Evolutionary conservation across 2,329 filamentous ascomycete genomes (phyloP).

Genomic region (Calonectria leucothoes): DNA sequence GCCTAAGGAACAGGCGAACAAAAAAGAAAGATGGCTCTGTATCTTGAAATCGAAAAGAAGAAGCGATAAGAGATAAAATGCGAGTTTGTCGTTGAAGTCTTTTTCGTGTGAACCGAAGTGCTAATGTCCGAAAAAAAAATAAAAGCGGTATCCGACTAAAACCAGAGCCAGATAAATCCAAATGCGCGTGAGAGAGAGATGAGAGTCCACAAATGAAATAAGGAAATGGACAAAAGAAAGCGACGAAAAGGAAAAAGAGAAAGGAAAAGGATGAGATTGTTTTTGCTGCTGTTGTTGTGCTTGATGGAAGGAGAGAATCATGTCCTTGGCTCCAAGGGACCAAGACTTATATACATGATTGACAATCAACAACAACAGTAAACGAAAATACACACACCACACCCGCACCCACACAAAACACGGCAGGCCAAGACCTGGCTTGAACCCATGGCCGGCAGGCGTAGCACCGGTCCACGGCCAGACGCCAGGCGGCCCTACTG

Average conservation of each 20-base stretch:
- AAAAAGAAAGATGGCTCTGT: conserved; percentile 20
- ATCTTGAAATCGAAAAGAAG: not conserved
- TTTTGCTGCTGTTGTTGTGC: conserved; percentile 34
- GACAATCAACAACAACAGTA: conserved; percentile 25
- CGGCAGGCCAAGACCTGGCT: not conserved
- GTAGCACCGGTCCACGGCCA: conserved; percentile 6
- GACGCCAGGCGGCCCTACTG: conserved; percentile 1
- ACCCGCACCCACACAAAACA: not conserved
- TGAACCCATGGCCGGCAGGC: not conserved
- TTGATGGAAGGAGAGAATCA: conserved; percentile 33
- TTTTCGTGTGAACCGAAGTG: not conserved
- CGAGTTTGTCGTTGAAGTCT: conserved; percentile 18
- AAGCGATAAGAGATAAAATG: not conserved
- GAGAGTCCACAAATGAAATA: conserved; percentile 20
- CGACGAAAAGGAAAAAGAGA: conserved; percentile 38
- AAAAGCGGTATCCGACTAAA: conserved; percentile 39
- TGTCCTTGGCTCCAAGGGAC: conserved; percentile 16
- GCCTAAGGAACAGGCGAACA: conserved; percentile 33
- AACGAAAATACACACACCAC: not conserved
- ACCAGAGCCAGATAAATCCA: conserved; percentile 25
- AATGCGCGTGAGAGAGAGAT: conserved; percentile 4
- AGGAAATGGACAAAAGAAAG: conserved; percentile 41
- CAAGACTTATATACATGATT: conserved; percentile 38
- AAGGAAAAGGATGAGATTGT: conserved; percentile 27
- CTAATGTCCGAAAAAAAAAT: not conserved